Evolutionary conservation across 352 stramenopile genomes (phyloP).

Genomic region (Pythium folliculosum): DNA sequence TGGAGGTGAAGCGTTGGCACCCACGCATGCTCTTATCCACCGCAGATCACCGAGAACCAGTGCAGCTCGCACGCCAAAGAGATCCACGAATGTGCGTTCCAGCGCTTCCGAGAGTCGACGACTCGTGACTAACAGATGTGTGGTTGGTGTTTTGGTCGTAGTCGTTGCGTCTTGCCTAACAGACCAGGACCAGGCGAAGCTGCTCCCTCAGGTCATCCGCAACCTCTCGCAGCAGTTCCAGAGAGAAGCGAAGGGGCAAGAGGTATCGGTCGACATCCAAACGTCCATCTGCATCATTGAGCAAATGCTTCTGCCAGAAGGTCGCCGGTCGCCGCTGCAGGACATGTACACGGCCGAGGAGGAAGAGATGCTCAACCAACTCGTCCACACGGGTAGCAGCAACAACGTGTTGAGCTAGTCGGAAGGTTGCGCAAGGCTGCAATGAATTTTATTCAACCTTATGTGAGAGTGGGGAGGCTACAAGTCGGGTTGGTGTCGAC

Average conservation of each 20-base stretch:
- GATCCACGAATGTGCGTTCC: constrained; percentile 50
- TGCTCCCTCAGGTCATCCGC: constrained; percentile 45
- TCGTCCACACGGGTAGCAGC: constrained; percentile 21
- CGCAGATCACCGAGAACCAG: constrained; percentile 53
- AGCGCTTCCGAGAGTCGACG: neutral
- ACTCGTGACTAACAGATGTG: neutral
- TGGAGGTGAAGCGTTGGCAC: too few relatives aligned
- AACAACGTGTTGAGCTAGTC: neutral
- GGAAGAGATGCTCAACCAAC: constrained; percentile 67
- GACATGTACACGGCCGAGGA: constrained; percentile 82
- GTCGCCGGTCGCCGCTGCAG: constrained; percentile 58
- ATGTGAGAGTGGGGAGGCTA: neutral
- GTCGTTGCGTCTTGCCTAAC: constrained; percentile 29
- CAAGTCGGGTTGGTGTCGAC: neutral
- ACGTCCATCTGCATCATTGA: constrained; percentile 69
- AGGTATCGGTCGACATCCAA: constrained; percentile 64
- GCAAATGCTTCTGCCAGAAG: constrained; percentile 56
- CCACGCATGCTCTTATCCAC: neutral
- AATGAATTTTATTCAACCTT: neutral
- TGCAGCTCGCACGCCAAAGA: constrained; percentile 51
- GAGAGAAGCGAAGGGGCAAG: constrained; percentile 31
- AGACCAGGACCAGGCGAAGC: constrained; percentile 39
- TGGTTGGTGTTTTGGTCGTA: neutral
- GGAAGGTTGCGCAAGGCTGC: neutral
- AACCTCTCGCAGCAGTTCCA: constrained; percentile 40